Evolutionary conservation across 139 green algal species (phyloP).

Genomic region (Chlorella sp.): DNA sequence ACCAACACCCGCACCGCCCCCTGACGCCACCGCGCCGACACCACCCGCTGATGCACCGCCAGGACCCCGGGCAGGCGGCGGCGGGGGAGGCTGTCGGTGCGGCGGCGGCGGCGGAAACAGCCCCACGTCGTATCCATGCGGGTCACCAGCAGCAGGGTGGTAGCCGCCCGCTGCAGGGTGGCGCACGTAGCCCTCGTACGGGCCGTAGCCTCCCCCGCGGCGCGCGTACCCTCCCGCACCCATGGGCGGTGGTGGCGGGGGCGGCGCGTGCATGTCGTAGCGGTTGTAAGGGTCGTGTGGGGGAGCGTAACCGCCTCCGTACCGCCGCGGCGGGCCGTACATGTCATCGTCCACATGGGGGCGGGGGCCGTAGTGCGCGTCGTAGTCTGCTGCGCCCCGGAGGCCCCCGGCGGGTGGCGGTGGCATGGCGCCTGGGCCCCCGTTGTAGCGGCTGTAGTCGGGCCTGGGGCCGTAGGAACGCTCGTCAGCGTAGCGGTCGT

Average conservation of each 20-base stretch:
- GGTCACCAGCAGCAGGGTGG: constrained; percentile 4
- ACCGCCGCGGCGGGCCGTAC: too few species aligned
- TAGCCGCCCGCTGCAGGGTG: background rate
- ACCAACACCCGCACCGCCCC: background rate
- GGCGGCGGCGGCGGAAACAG: constrained; percentile 38
- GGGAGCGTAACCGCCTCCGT: too few species aligned
- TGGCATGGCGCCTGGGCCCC: too few species aligned
- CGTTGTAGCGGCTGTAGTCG: background rate
- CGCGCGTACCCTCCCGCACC: too few species aligned
- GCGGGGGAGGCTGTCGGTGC: background rate
- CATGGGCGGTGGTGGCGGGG: too few species aligned
- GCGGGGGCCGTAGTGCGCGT: too few species aligned
- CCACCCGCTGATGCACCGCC: background rate
- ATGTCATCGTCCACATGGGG: background rate
- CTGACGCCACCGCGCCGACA: background rate
- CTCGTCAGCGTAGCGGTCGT: background rate
- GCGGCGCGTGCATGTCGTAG: too few species aligned
- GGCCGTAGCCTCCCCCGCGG: background rate
- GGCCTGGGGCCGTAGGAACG: background rate
- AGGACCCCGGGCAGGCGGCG: background rate
- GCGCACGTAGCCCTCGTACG: background rate
- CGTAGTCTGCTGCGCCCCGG: too few species aligned
- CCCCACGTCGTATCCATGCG: constrained; percentile 12
- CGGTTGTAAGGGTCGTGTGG: too few species aligned
- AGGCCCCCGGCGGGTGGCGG: too few species aligned